Evolutionary conservation across 441 rosid species (phyloP).

Genomic region (Iberis amara): DNA sequence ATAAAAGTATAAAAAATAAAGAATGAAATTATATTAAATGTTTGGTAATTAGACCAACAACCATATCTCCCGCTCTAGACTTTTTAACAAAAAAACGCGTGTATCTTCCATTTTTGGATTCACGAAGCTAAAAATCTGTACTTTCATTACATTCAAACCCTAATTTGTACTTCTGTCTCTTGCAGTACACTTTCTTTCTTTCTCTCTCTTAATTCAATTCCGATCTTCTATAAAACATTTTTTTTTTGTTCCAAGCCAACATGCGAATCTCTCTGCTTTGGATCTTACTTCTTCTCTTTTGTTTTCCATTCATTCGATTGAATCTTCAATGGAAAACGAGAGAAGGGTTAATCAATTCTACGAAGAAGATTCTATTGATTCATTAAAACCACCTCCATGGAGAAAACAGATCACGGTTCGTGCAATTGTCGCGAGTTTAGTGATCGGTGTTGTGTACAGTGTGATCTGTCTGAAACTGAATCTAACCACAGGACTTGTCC

Average conservation of each 20-base stretch:
- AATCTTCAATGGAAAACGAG: constrained; percentile 31
- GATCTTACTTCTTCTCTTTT: constrained; percentile 5
- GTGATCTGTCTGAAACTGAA: constrained; percentile 77
- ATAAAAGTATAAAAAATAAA: not conserved
- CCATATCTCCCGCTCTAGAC: constrained; percentile 15
- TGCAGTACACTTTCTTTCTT: constrained; percentile 29
- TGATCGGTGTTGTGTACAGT: constrained; percentile 71
- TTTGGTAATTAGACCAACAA: constrained; percentile 24
- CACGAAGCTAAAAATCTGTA: constrained; percentile 14
- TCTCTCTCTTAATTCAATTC: constrained; percentile 20
- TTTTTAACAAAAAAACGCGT: constrained; percentile 20
- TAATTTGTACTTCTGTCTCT: constrained; percentile 30
- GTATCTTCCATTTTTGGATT: constrained; percentile 18
- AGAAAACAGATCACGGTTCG: constrained; percentile 69
- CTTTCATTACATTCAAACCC: constrained; percentile 19
- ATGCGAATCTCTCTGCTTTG: constrained; percentile 16
- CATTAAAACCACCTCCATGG: constrained; percentile 62
- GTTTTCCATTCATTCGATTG: constrained; percentile 4
- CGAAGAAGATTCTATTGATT: constrained; percentile 26
- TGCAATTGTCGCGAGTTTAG: constrained; percentile 55
- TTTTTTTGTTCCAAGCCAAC: not conserved
- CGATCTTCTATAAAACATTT: constrained; percentile 21
- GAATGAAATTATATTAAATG: not conserved
- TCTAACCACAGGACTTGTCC: constrained; percentile 88
- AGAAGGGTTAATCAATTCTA: constrained; percentile 23